phyloP scores from a whole-genome alignment of 352 stramenopile genomes.

The Phytopythium chamaehyphon region DNA sequence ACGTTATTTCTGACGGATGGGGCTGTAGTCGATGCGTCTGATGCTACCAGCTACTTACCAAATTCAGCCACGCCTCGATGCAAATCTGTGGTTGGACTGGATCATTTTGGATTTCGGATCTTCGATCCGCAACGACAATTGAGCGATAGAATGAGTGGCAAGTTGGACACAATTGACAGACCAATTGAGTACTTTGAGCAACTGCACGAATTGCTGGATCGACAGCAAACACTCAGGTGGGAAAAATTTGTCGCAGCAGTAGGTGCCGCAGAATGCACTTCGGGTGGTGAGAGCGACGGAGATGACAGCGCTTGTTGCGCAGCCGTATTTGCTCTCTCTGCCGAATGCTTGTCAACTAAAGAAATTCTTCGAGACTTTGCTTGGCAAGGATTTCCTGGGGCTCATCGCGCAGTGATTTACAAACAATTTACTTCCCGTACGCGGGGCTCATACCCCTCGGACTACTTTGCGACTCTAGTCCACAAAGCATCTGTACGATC shows the following conservation, averaged over 20 bases:
- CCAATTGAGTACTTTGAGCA: conserved; percentile 45
- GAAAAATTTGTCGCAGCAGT: conserved; percentile 9
- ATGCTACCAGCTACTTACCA: conserved; percentile 6
- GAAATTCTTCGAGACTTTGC: conserved; percentile 21
- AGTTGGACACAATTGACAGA: background rate
- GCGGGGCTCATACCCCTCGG: conserved; percentile 9
- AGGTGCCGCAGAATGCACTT: background rate
- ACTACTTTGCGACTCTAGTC: conserved; percentile 30
- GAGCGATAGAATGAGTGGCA: too few relatives aligned
- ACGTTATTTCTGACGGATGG: conserved; percentile 54
- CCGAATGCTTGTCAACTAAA: background rate
- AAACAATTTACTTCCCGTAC: conserved; percentile 33
- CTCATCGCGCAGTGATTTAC: conserved; percentile 38
- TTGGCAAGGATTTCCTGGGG: conserved; percentile 49
- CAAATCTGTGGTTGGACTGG: conserved; percentile 9
- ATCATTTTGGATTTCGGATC: conserved; percentile 50
- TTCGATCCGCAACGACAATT: conserved; percentile 28
- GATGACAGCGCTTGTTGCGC: background rate
- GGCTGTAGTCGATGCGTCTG: conserved; percentile 20
- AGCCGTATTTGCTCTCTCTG: background rate
- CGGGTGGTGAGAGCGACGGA: background rate
- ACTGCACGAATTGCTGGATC: conserved; percentile 31
- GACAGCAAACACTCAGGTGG: conserved; percentile 38
- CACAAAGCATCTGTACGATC: background rate
- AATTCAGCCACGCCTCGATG: background rate